phyloP scores from a whole-genome alignment of 1,139 yeast genomes.

The Yamadazyma taylorii region DNA sequence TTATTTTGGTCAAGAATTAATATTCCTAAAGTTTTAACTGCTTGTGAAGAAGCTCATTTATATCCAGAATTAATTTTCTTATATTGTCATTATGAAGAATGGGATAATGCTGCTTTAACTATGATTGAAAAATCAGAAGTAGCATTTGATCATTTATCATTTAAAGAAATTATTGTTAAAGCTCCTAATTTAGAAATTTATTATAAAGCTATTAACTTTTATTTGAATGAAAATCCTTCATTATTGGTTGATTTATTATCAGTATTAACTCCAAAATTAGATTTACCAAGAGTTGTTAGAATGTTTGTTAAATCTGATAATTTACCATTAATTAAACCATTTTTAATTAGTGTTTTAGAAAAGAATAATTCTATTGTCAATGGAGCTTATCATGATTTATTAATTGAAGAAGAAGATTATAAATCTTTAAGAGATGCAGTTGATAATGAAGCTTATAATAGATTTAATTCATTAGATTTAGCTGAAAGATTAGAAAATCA shows the following conservation, averaged over 20 bases:
- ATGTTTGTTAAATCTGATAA: constrained; percentile 95
- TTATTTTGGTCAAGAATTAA: constrained; percentile 97
- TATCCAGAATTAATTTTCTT: constrained; percentile 96
- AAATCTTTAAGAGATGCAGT: constrained; percentile 84
- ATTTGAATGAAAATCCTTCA: constrained; percentile 89
- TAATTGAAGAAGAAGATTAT: constrained; percentile 96
- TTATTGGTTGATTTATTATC: constrained; percentile 82
- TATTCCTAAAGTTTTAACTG: constrained; percentile 94
- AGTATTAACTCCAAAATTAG: constrained; percentile 87
- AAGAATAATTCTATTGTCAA: constrained; percentile 91
- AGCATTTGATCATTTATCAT: constrained; percentile 90
- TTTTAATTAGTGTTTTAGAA: constrained; percentile 84
- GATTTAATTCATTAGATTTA: constrained; percentile 87
- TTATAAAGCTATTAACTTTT: constrained; percentile 95
- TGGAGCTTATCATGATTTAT: constrained; percentile 90
- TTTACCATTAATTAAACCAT: constrained; percentile 93
- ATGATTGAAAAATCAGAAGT: constrained; percentile 94
- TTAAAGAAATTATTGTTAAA: constrained; percentile 92
- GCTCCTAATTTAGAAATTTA: constrained; percentile 95
- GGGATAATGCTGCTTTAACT: constrained; percentile 98
- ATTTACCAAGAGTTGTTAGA: constrained; percentile 91
- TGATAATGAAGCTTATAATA: constrained; percentile 75
- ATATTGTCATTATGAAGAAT: constrained; percentile 97
- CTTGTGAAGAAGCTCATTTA: constrained; percentile 89
- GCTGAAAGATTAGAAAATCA: constrained; percentile 94